Conservation (phyloP, 2,329 filamentous ascomycete genomes). For the Botrytis deweyae region DNA sequence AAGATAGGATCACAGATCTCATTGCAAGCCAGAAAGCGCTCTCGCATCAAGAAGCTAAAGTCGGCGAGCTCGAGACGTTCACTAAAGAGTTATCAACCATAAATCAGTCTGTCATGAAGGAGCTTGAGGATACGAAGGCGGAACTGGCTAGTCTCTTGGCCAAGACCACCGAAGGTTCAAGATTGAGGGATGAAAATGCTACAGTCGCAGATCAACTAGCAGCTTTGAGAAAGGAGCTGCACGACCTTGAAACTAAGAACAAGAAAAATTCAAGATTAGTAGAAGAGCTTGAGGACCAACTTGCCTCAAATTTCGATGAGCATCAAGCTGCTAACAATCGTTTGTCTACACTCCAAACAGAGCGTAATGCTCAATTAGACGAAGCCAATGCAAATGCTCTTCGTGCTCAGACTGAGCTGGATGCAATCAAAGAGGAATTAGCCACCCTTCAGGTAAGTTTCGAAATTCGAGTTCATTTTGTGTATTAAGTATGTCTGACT, state of each 20-base stretch:
- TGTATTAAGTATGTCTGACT: not conserved
- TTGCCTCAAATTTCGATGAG: slow-evolving; percentile 92
- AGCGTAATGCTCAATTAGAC: slow-evolving; percentile 72
- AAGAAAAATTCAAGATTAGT: slow-evolving; percentile 90
- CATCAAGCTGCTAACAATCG: slow-evolving; percentile 83
- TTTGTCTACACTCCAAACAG: slow-evolving; percentile 75
- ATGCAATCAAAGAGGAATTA: slow-evolving; percentile 67
- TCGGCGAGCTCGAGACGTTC: slow-evolving; percentile 55
- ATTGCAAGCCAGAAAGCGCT: slow-evolving; percentile 60
- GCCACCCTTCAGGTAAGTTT: slow-evolving; percentile 61
- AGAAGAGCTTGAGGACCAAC: slow-evolving; percentile 94
- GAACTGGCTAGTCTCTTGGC: slow-evolving; percentile 54
- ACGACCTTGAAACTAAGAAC: slow-evolving; percentile 65
- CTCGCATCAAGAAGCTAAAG: slow-evolving; percentile 56
- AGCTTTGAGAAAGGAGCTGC: slow-evolving; percentile 65
- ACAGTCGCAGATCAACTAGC: slow-evolving; percentile 56
- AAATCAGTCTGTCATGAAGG: slow-evolving; percentile 58
- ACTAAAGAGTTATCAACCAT: slow-evolving; percentile 56
- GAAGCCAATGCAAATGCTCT: slow-evolving; percentile 68
- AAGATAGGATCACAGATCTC: slow-evolving; percentile 59
- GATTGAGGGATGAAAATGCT: slow-evolving; percentile 45
- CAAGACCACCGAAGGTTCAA: slow-evolving; percentile 46
- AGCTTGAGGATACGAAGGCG: slow-evolving; percentile 61
- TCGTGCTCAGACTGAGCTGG: slow-evolving; percentile 66
- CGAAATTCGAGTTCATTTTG: not conserved